A percentile compares a stretch with the other conserved stretches of the same genome.
Evolutionary conservation across 805 yeast species (phyloP).

Genomic region (Suhomyces canberraensis): DNA sequence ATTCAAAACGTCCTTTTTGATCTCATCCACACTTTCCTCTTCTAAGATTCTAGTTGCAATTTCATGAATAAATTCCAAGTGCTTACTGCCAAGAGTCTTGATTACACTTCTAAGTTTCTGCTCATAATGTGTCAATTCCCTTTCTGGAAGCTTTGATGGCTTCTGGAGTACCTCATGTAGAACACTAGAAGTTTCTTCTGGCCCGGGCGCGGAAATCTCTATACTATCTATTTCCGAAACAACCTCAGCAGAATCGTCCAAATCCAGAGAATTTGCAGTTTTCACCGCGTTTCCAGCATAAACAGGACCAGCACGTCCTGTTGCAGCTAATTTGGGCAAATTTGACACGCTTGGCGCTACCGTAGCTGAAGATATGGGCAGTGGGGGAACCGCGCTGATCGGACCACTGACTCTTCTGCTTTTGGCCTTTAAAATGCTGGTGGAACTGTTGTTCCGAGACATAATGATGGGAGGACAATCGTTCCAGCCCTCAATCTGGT

Average conservation of each 20-base stretch:
- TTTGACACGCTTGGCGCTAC: not conserved
- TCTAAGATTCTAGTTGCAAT: conserved; percentile 6
- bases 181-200: not conserved
- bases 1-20: conserved; percentile 39
- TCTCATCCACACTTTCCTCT: not conserved
- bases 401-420: conserved; percentile 9
- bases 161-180: conserved; percentile 15
- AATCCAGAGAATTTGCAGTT: conserved; percentile 2
- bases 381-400: too few species aligned
- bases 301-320: not conserved
- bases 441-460: conserved; percentile 1
- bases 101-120: conserved; percentile 28
- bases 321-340: not conserved
- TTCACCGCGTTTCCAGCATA: conserved; percentile 8
- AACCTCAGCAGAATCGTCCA: not conserved
- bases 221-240: too few species aligned
- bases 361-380: too few species aligned
- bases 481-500: conserved; percentile 54
- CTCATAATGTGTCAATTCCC: conserved; percentile 44
- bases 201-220: not conserved
- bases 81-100: not conserved
- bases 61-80: conserved; percentile 12
- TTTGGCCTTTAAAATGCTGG: conserved; percentile 2
- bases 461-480: conserved; percentile 48
- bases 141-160: conserved; percentile 32